Evolutionary conservation across 2,329 filamentous ascomycete genomes (phyloP).

Genomic region (Chaetomiaceae sp.): DNA sequence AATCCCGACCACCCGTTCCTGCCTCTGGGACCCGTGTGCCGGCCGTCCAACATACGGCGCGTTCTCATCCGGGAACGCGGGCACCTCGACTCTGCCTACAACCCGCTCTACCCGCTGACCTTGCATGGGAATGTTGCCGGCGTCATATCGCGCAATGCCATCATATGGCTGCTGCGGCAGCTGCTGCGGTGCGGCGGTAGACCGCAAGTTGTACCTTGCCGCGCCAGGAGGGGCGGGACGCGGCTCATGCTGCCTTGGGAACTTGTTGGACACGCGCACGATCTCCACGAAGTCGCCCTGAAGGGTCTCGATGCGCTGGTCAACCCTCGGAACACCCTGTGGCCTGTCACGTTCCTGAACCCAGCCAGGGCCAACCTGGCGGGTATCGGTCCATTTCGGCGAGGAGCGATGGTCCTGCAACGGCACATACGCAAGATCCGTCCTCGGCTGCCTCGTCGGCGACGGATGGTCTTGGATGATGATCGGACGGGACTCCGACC

Average conservation of each 20-base stretch:
- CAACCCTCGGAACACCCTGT: conserved; percentile 2
- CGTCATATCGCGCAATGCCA: not conserved
- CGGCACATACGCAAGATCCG: not conserved
- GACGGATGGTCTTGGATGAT: conserved; percentile 11
- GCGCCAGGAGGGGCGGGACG: conserved; percentile 1
- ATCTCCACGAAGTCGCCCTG: conserved; percentile 20
- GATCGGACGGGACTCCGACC: conserved; percentile 20
- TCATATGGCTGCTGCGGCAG: not conserved
- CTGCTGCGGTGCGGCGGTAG: not conserved
- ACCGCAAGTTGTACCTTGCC: conserved; percentile 5
- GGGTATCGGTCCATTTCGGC: not conserved
- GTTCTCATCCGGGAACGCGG: not conserved
- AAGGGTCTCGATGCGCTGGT: conserved; percentile 11
- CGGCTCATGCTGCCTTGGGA: conserved; percentile 24
- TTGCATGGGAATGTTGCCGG: not conserved
- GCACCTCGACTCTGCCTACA: not conserved
- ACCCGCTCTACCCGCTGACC: conserved; percentile 7
- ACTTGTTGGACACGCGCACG: conserved; percentile 25
- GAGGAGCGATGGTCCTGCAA: conserved; percentile 3
- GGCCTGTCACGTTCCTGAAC: conserved; percentile 4
- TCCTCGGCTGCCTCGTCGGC: conserved; percentile 1
- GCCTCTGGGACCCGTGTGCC: conserved; percentile 10
- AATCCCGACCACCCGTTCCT: conserved; percentile 25
- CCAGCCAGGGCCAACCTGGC: conserved; percentile 1
- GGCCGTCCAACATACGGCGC: not conserved